A percentile compares a stretch with the other conserved stretches of the same genome.
phyloP scores from a whole-genome alignment of 116 monocot species.

The Phalaenopsis hybrid region DNA sequence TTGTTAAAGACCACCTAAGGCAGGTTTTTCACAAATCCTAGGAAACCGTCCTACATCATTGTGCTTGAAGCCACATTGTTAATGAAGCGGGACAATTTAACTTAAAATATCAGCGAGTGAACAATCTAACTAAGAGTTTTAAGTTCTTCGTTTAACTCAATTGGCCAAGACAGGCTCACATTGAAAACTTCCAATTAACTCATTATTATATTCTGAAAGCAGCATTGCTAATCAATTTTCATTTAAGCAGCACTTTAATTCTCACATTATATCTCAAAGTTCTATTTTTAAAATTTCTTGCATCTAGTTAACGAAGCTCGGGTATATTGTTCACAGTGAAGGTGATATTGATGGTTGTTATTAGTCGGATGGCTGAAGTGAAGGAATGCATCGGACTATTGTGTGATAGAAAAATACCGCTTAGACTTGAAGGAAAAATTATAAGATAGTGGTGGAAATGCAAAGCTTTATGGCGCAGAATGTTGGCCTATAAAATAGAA shows the following conservation, averaged over 20 bases:
- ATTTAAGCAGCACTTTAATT: neutral
- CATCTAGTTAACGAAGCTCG: neutral
- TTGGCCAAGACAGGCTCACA: neutral
- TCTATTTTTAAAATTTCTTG: neutral
- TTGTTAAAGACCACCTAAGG: neutral
- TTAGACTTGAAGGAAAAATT: too few relatives aligned
- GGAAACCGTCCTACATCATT: neutral
- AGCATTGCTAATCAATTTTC: neutral
- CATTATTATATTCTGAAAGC: neutral
- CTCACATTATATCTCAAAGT: neutral
- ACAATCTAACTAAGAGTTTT: neutral
- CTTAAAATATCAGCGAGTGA: neutral
- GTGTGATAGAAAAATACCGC: too few relatives aligned
- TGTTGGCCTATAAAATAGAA: too few relatives aligned
- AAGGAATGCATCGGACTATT: too few relatives aligned
- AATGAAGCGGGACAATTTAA: neutral
- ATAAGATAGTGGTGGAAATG: too few relatives aligned
- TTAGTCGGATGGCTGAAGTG: too few relatives aligned
- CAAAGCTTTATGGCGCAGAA: too few relatives aligned
- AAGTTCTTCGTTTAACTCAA: neutral
- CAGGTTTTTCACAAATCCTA: neutral
- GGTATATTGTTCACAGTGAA: too few relatives aligned
- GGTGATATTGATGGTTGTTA: too few relatives aligned
- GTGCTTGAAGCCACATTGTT: neutral
- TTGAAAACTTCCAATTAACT: neutral